Evolutionary conservation across 805 yeast genomes (phyloP), one percentile per base, ranked within the genome.

Genomic region (Lipomyces lipofer): DNA sequence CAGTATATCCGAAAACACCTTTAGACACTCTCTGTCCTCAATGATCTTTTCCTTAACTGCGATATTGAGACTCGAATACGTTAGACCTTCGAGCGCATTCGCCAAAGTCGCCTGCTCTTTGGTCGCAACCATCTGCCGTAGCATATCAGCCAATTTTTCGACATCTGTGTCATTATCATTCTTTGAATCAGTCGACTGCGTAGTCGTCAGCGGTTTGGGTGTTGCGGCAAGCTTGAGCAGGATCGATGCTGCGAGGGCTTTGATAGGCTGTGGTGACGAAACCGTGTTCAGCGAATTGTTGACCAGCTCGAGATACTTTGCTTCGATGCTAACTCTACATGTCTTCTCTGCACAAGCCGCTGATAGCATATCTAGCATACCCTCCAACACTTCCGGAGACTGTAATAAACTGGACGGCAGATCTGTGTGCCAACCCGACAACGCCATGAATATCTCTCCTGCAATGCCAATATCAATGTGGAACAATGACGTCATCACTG

Each of bases 31-130:
- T 10, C 48, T 40, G 38, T 59, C 58, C 1, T 19, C 36, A n/a
- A 56, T 58, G 19, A 65, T 35, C 8, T 69, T 62, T 27, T 52
- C 35, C 44, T 68, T 68, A 33, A 71, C 74, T 4, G 64, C 42
- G 6, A 66, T 52, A 21, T 69, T 59, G 25, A 65, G 22, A 8
- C 73, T 64, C 3, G 75, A 66, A 50, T 70, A 67, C 2, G 74
- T 72, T 17, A 73, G 66, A 0, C 74, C 75, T 54, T 73, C 76
- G 19, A 58, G 43, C n/a, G 58, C 52, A 27, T 39, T 25, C 1
- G 55, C 49, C 15, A 47, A 52, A n/a, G 54, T 45, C n/a, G 36
- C 36, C n/a, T 54, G 21, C 8, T 24, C 52, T 25, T 30, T 19
- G 8, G 48, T 49, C 25, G 61, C 56, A 7, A 65, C 39, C n/a